Evolutionary conservation across 768 basidiomycete species (phyloP).

Genomic region (Hypholoma sublateritium): DNA sequence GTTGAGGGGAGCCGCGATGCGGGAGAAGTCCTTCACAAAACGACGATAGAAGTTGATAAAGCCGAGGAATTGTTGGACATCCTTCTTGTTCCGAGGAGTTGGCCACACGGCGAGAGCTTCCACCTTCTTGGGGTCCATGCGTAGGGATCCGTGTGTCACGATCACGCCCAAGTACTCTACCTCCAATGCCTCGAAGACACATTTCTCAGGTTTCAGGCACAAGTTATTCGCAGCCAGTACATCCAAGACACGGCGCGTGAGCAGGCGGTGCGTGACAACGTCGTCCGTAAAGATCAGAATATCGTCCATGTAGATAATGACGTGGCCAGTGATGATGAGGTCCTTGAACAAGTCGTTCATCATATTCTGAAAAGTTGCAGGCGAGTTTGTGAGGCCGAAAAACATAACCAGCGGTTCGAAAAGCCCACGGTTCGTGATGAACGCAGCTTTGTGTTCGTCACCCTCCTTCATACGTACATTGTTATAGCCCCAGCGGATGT

Average conservation of each 20-base stretch:
- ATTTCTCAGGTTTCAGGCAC: conserved; percentile 32
- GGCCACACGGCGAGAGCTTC: conserved; percentile 36
- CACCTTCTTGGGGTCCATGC: conserved; percentile 35
- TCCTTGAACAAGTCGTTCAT: conserved; percentile 40
- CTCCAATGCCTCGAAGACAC: too few relatives aligned
- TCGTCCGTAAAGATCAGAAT: conserved; percentile 41
- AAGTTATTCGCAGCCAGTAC: conserved; percentile 24
- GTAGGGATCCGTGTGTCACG: too few relatives aligned
- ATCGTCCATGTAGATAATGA: conserved; percentile 43
- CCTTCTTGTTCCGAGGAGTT: conserved; percentile 19
- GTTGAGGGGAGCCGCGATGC: conserved; percentile 25
- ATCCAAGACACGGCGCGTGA: conserved; percentile 32
- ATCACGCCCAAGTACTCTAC: too few relatives aligned
- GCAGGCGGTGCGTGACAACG: conserved; percentile 30
- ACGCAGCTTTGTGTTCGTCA: conserved; percentile 46
- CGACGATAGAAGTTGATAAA: conserved; percentile 45
- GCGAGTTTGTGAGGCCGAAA: conserved; percentile 36
- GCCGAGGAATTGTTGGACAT: conserved; percentile 39
- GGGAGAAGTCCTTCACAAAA: conserved; percentile 37
- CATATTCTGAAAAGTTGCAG: conserved; percentile 41
- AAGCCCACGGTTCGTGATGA: conserved; percentile 32
- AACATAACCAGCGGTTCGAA: conserved; percentile 41
- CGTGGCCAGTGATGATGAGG: conserved; percentile 29
- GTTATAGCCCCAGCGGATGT: conserved; percentile 23
- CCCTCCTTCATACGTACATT: conserved; percentile 19